These are phyloP conservation scores for Simplicillium aogashimaense DNA, from an alignment of 2,329 filamentous ascomycete species.

Conservation along the genomic window DNA sequence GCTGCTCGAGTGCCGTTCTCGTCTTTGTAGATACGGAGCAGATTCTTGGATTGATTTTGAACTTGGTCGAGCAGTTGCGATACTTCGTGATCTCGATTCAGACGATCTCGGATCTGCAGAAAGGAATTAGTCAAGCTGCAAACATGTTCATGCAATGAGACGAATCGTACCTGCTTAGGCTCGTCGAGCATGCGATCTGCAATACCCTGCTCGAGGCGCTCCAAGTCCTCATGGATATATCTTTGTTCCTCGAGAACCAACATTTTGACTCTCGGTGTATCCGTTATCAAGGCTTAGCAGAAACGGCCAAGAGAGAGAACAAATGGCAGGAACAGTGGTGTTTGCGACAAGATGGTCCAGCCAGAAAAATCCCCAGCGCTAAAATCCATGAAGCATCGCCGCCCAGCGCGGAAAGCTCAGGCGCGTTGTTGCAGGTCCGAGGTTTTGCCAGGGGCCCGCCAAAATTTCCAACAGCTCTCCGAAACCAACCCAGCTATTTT, in stretches of 20 bases:
- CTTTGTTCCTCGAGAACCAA: conserved; percentile 88
- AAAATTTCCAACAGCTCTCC: neutral
- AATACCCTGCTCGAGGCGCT: conserved; percentile 89
- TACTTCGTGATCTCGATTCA: conserved; percentile 89
- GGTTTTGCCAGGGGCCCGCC: neutral
- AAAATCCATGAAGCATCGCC: neutral
- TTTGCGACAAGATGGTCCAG: neutral
- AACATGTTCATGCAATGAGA: conserved; percentile 10
- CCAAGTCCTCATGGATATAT: conserved; percentile 90
- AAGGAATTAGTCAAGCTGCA: conserved; percentile 12
- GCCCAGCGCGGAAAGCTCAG: neutral
- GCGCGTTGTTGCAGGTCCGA: neutral
- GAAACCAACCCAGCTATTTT: neutral
- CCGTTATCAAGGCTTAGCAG: neutral
- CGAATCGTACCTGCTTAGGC: conserved; percentile 64
- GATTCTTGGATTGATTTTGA: conserved; percentile 70
- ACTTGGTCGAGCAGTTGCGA: conserved; percentile 79
- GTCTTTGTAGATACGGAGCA: conserved; percentile 80
- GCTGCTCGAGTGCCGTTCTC: conserved; percentile 58
- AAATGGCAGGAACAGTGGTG: neutral
- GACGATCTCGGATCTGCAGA: conserved; percentile 69
- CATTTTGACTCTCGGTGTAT: conserved; percentile 36
- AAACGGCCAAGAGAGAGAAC: neutral
- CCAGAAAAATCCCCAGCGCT: neutral
- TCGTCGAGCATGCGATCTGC: conserved; percentile 83